Evolutionary conservation across 164 flowering plant species (phyloP).

Genomic region (Chloranthus sessilifolius): DNA sequence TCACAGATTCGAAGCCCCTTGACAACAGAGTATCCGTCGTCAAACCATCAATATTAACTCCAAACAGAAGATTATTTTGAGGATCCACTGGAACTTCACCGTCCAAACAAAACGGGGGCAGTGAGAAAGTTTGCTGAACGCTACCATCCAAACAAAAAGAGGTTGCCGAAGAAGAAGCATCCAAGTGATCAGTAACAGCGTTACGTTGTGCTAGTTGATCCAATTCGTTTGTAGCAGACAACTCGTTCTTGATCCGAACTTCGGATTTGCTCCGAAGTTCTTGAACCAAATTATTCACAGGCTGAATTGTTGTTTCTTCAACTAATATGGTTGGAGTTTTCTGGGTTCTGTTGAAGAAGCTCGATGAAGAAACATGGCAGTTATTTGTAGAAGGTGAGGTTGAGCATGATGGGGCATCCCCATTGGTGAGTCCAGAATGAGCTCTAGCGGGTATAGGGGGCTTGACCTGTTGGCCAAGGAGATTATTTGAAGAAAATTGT

Average conservation of each 20-base stretch:
- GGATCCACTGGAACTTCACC: constrained; percentile 65
- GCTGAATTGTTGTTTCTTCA: constrained; percentile 33
- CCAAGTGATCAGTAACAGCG: constrained; percentile 58
- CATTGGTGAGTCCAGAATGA: constrained; percentile 59
- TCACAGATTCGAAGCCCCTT: constrained; percentile 74
- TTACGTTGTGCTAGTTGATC: constrained; percentile 50
- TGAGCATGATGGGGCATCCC: constrained; percentile 84
- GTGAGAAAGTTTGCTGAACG: constrained; percentile 48
- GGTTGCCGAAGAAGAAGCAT: constrained; percentile 76
- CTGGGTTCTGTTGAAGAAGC: constrained; percentile 46
- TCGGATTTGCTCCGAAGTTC: constrained; percentile 57
- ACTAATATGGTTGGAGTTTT: constrained; percentile 29
- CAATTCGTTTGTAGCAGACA: constrained; percentile 38
- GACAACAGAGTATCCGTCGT: constrained; percentile 75
- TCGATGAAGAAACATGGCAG: constrained; percentile 47
- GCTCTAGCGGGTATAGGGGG: constrained; percentile 28
- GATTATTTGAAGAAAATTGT: constrained; percentile 39
- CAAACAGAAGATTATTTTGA: constrained; percentile 55
- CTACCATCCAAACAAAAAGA: constrained; percentile 77
- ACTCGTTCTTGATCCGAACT: constrained; percentile 44
- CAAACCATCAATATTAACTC: constrained; percentile 55
- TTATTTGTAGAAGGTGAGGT: constrained; percentile 79
- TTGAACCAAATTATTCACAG: constrained; percentile 39
- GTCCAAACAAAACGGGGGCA: constrained; percentile 58
- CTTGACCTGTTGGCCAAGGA: constrained; percentile 43